Conservation (phyloP, 2,329 filamentous ascomycete genomes). For the Scedosporium apiospermum region DNA sequence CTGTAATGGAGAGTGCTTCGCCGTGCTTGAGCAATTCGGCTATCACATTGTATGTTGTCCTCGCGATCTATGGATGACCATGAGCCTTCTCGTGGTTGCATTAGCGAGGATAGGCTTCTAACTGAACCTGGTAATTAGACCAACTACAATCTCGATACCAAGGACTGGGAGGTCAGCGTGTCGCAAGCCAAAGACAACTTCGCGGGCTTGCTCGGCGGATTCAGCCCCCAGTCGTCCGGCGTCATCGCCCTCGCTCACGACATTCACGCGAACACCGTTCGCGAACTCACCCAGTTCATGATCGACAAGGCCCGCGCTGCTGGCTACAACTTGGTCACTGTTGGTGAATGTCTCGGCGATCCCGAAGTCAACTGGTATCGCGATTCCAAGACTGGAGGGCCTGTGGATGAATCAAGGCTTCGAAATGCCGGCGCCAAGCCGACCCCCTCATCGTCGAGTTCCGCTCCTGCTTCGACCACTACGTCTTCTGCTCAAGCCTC, state of each 20-base stretch:
- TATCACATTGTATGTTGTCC: slow-evolving; percentile 37
- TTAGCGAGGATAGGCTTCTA: too few species aligned
- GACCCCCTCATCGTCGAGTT: neutral
- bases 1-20: slow-evolving; percentile 25
- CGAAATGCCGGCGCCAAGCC: neutral
- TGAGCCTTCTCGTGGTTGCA: too few species aligned
- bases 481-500: too few species aligned
- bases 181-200: slow-evolving; percentile 39
- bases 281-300: slow-evolving; percentile 23
- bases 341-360: slow-evolving; percentile 43
- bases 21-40: slow-evolving; percentile 27
- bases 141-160: slow-evolving; percentile 50
- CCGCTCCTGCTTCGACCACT: too few species aligned
- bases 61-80: too few species aligned
- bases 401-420: neutral
- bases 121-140: neutral
- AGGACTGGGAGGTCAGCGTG: slow-evolving; percentile 46
- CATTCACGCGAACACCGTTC: slow-evolving; percentile 36
- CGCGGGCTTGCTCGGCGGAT: slow-evolving; percentile 29
- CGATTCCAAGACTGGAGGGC: neutral
- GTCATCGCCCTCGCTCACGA: slow-evolving; percentile 46
- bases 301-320: slow-evolving; percentile 8
- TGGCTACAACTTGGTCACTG: slow-evolving; percentile 14
- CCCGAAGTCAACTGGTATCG: slow-evolving; percentile 42
- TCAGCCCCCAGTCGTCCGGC: slow-evolving; percentile 19